These are phyloP conservation scores for California macrophylla DNA, from an alignment of 441 rosid genomes.

Conservation along the genomic window DNA sequence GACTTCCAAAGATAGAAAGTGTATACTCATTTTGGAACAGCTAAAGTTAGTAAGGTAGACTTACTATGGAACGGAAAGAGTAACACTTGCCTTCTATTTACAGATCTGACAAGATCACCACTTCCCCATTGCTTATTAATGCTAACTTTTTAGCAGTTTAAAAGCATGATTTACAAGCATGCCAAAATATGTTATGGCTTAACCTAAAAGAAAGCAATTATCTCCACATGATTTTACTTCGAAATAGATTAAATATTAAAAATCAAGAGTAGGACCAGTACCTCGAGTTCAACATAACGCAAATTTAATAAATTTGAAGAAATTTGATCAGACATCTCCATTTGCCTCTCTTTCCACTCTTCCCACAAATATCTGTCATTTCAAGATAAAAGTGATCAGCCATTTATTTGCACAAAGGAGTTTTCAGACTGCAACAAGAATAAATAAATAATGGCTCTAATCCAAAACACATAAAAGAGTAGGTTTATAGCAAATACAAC, in stretches of 20 bases:
- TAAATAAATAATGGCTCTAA: neutral
- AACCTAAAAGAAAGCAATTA: neutral
- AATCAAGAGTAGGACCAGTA: constrained; percentile 20
- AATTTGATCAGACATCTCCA: constrained; percentile 21
- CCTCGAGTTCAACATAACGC: constrained; percentile 56
- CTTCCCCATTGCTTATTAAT: neutral
- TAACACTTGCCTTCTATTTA: too few species aligned
- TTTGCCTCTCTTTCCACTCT: constrained; percentile 60
- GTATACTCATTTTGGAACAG: too few species aligned
- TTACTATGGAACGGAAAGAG: too few species aligned
- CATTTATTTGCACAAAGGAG: neutral
- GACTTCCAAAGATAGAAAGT: too few species aligned
- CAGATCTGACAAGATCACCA: neutral
- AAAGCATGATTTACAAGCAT: neutral
- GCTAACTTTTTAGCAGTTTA: neutral
- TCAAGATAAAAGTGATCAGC: constrained; percentile 16
- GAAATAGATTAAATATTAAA: neutral
- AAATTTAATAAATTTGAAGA: constrained; percentile 36
- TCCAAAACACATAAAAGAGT: neutral
- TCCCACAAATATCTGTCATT: constrained; percentile 56
- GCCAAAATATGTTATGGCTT: neutral
- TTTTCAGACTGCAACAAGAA: neutral
- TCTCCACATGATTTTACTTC: neutral
- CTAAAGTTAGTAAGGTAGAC: too few species aligned
- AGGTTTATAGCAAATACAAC: neutral